These are phyloP conservation scores for Poa pratensis DNA, from an alignment of 176 grass and related monocot species.

Conservation along the genomic window DNA sequence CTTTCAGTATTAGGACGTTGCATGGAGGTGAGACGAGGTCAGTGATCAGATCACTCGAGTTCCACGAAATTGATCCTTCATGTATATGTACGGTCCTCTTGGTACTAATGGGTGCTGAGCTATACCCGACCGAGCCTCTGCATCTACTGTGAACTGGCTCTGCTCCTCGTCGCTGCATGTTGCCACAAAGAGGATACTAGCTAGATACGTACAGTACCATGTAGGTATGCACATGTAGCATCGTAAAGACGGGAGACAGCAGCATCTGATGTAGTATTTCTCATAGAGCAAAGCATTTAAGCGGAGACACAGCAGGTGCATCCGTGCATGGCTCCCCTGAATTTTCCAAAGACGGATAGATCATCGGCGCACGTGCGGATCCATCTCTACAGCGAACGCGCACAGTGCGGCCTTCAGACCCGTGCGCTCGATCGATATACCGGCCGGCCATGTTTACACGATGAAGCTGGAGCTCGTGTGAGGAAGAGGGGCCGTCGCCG, in stretches of 20 bases:
- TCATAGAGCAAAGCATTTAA: neutral
- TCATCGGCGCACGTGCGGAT: conserved; percentile 24
- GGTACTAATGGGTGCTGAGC: too few species aligned
- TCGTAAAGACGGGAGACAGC: conserved; percentile 10
- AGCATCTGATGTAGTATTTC: neutral
- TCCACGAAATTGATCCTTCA: neutral
- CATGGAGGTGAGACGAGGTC: too few species aligned
- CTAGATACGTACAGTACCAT: neutral
- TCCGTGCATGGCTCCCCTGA: neutral
- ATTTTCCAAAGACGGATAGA: neutral
- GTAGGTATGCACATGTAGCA: neutral
- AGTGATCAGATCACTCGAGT: neutral
- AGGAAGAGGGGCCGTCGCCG: too few species aligned
- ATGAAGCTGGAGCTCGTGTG: neutral
- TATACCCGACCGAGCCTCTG: too few species aligned
- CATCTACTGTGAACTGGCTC: neutral
- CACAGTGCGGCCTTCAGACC: conserved; percentile 30
- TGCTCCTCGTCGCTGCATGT: neutral
- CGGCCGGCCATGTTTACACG: neutral
- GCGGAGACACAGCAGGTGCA: neutral
- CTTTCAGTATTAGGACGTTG: neutral
- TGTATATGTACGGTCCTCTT: too few species aligned
- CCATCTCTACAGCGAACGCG: conserved; percentile 22
- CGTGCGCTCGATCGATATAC: neutral
- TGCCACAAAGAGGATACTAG: neutral